Evolutionary conservation across 2,329 filamentous ascomycete species (phyloP).

Genomic region (Colletotrichum paranaense): DNA sequence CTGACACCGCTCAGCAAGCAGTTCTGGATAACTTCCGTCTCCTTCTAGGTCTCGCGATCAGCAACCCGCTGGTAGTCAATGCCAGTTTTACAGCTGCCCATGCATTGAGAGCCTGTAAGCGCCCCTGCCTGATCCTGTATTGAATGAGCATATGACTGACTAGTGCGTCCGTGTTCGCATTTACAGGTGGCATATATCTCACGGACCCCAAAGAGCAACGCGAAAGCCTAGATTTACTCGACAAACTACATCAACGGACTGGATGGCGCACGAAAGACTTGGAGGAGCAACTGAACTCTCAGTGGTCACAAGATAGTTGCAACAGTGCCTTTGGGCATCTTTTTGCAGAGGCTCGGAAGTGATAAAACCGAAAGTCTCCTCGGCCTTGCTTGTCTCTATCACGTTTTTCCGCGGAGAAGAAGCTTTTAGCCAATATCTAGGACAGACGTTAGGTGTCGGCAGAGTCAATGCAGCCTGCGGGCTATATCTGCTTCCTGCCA

Average conservation of each 20-base stretch:
- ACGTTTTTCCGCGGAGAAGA: no score
- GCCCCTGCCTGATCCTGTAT: background rate
- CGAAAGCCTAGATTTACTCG: slow-evolving; percentile 10
- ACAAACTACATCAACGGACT: background rate
- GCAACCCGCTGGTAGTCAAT: slow-evolving; percentile 40
- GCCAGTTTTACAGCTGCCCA: slow-evolving; percentile 43
- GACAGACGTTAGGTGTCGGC: no score
- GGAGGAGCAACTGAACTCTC: background rate
- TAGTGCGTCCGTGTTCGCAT: background rate
- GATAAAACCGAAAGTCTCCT: background rate
- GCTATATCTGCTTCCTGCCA: no score
- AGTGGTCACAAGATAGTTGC: slow-evolving; percentile 6
- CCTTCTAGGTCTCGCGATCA: slow-evolving; percentile 41
- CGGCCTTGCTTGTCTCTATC: no score
- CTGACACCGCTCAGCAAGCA: slow-evolving; percentile 29
- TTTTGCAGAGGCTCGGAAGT: background rate
- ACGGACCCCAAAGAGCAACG: slow-evolving; percentile 14
- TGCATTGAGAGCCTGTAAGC: slow-evolving; percentile 41
- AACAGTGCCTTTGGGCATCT: slow-evolving; percentile 12
- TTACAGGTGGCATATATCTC: slow-evolving; percentile 3
- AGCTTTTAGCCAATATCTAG: no score
- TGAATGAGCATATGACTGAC: background rate
- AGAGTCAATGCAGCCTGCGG: no score
- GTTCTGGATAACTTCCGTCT: slow-evolving; percentile 40
- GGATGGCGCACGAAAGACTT: slow-evolving; percentile 23